phyloP scores from a whole-genome alignment of 2,329 filamentous ascomycete genomes.

The Botrytis hyacinthi region DNA sequence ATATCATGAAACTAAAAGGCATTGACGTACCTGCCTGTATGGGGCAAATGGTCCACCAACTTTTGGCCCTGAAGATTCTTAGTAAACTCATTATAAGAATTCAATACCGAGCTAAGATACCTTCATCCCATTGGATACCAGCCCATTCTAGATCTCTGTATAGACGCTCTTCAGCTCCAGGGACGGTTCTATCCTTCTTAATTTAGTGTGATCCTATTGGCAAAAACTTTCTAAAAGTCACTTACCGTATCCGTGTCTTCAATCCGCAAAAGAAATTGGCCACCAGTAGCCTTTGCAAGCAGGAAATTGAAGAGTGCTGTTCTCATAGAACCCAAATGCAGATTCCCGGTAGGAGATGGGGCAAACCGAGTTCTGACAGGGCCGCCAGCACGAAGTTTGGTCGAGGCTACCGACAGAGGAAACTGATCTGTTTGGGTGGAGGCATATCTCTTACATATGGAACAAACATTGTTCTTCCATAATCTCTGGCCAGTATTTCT shows the following conservation, averaged over 20 bases:
- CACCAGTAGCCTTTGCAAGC: slow-evolving; percentile 80
- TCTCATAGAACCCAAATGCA: slow-evolving; percentile 86
- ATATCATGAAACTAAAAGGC: slow-evolving; percentile 21
- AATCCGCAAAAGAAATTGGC: slow-evolving; percentile 85
- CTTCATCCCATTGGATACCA: slow-evolving; percentile 91
- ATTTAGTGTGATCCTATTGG: slow-evolving; percentile 23
- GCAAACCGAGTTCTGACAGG: slow-evolving; percentile 84
- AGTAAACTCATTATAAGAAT: neutral
- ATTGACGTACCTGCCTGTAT: slow-evolving; percentile 68
- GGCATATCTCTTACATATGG: slow-evolving; percentile 9
- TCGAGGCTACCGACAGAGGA: slow-evolving; percentile 25
- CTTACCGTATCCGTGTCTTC: slow-evolving; percentile 93
- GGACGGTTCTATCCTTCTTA: slow-evolving; percentile 65
- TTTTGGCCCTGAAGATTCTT: slow-evolving; percentile 61
- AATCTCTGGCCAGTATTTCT: slow-evolving; percentile 5
- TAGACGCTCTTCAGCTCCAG: slow-evolving; percentile 74
- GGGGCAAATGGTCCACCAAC: slow-evolving; percentile 79
- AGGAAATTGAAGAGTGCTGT: slow-evolving; percentile 97
- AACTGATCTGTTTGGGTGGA: slow-evolving; percentile 12
- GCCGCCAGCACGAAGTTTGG: slow-evolving; percentile 44
- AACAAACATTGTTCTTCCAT: slow-evolving; percentile 19
- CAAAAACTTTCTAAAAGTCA: slow-evolving; percentile 20
- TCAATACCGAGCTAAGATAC: slow-evolving; percentile 40
- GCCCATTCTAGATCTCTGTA: slow-evolving; percentile 84
- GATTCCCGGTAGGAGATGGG: slow-evolving; percentile 88